Conservation (phyloP, 768 basidiomycete species). For the Tricholoma sp. region DNA sequence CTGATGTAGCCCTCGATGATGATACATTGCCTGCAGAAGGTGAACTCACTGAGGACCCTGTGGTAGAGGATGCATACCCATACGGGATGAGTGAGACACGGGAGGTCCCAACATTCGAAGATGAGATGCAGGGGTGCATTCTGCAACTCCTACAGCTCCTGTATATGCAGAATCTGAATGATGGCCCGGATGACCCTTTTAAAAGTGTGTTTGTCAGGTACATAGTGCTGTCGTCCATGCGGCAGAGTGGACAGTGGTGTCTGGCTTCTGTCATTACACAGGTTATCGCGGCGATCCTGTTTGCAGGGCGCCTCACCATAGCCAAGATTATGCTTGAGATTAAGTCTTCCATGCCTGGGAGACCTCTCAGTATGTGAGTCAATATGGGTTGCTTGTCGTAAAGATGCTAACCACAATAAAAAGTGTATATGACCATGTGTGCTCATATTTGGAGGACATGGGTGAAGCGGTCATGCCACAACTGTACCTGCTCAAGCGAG, state of each 20-base stretch:
- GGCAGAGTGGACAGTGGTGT: slow-evolving; percentile 2
- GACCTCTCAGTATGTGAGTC: not conserved
- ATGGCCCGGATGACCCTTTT: not conserved
- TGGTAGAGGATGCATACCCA: no score
- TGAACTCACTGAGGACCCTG: no score
- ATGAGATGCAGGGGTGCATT: no score
- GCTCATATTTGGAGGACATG: not conserved
- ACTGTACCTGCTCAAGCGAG: slow-evolving; percentile 11
- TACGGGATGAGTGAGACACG: not conserved
- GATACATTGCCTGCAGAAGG: not conserved
- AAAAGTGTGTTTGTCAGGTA: not conserved
- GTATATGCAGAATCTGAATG: not conserved
- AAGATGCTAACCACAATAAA: not conserved
- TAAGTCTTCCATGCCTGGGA: not conserved
- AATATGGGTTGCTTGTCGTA: not conserved
- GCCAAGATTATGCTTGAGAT: not conserved
- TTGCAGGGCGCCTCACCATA: slow-evolving; percentile 5
- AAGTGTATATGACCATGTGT: not conserved
- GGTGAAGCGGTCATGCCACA: slow-evolving; percentile 6
- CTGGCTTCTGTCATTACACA: slow-evolving; percentile 8
- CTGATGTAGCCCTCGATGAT: not conserved
- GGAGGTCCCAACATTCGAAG: no score
- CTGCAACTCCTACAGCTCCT: not conserved
- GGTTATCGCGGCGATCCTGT: slow-evolving; percentile 7
- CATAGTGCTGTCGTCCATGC: slow-evolving; percentile 4